Percentiles rank a stretch among this genome's conserved stretches.
These are phyloP conservation scores for Apiospora malaysiana DNA, from an alignment of 2,329 filamentous ascomycete species.

Conservation along the genomic window DNA sequence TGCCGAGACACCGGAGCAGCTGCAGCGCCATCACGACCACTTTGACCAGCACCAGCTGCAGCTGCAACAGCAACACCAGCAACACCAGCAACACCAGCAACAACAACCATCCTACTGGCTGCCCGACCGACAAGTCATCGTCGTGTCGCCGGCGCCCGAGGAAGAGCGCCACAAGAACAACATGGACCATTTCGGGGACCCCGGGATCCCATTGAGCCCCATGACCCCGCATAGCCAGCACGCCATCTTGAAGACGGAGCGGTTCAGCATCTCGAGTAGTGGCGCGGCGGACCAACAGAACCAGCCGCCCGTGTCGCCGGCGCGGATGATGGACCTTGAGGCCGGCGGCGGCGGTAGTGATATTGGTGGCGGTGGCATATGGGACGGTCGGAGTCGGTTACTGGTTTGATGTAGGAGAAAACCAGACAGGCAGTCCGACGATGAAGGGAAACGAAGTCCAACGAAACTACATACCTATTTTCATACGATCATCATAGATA, in stretches of 20 bases:
- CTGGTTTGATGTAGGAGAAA: not conserved
- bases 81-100: not conserved
- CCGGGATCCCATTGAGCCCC: not conserved
- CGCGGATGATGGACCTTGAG: not conserved
- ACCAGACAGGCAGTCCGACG: not conserved
- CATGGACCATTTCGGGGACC: not conserved
- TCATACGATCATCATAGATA: no score
- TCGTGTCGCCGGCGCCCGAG: not conserved
- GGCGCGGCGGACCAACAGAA: not conserved
- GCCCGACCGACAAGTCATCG: not conserved
- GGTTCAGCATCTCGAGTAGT: conserved; percentile 10
- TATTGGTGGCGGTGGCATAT: not conserved
- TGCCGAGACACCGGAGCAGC: not conserved
- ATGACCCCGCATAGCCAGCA: not conserved
- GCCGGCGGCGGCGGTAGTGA: not conserved
- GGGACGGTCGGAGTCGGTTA: not conserved
- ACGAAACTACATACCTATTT: no score
- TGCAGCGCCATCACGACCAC: not conserved
- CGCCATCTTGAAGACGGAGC: conserved; percentile 1
- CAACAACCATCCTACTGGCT: not conserved
- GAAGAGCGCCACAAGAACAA: not conserved
- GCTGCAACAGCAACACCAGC: not conserved
- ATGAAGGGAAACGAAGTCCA: not conserved
- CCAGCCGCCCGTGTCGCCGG: not conserved
- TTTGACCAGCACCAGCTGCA: not conserved